Percentiles rank a stretch among this genome's conserved stretches.
Conservation (phyloP, 345 rosid species). For the Euphorbia lathyris region DNA sequence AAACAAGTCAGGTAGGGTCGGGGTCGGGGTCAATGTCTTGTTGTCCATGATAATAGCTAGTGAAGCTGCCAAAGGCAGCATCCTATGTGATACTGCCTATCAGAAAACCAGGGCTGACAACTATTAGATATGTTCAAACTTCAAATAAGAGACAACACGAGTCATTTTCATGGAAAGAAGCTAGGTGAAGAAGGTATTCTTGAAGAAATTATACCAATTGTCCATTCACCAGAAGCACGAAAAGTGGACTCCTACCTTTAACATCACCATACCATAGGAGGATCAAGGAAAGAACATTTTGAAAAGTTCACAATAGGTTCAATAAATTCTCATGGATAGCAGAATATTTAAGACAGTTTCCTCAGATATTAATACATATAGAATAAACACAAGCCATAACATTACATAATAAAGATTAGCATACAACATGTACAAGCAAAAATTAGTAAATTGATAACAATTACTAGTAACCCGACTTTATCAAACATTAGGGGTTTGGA, state of each 20-base stretch:
- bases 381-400: background rate
- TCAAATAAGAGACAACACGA: no score
- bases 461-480: background rate
- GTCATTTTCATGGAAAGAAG: no score
- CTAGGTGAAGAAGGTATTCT: background rate
- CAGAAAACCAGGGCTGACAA: background rate
- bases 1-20: constrained; percentile 41
- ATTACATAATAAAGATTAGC: background rate
- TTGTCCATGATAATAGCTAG: no score
- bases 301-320: background rate
- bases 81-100: no score
- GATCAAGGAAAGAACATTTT: background rate
- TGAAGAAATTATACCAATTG: background rate
- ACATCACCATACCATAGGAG: background rate
- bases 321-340: background rate
- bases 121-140: no score
- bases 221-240: background rate
- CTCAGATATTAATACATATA: background rate
- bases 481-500: no score
- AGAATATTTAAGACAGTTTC: background rate
- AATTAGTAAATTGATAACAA: background rate
- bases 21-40: no score
- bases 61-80: no score
- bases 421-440: background rate
- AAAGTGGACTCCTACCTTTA: background rate